Evolutionary conservation across 768 basidiomycete species (phyloP).

Genomic region (Podaxis pistillaris): DNA sequence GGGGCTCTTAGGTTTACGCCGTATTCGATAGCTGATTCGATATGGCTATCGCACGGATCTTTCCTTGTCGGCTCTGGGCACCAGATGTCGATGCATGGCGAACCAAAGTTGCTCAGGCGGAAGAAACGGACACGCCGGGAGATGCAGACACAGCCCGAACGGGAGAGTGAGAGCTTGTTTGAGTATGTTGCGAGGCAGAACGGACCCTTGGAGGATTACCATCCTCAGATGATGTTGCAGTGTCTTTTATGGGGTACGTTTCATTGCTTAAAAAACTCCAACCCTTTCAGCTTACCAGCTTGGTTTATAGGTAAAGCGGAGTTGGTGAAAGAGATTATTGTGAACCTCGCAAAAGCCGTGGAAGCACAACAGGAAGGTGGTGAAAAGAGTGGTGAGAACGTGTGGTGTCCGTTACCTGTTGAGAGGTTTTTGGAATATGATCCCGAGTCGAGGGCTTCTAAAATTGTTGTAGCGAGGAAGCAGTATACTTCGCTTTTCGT

Average conservation of each 20-base stretch:
- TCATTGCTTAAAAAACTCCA: background rate
- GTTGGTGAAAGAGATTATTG: slow-evolving; percentile 78
- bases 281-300: background rate
- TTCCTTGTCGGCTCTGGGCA: slow-evolving; percentile 82
- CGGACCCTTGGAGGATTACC: slow-evolving; percentile 87
- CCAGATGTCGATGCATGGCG: slow-evolving; percentile 79
- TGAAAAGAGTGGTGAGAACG: slow-evolving; percentile 14
- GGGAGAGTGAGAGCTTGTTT: slow-evolving; percentile 70
- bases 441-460: slow-evolving; percentile 9
- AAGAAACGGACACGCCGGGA: background rate
- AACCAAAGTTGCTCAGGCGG: slow-evolving; percentile 24
- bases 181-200: slow-evolving; percentile 81
- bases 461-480: slow-evolving; percentile 28
- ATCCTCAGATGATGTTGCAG: slow-evolving; percentile 91
- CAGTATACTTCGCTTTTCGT: slow-evolving; percentile 57
- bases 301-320: slow-evolving; percentile 69
- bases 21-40: slow-evolving; percentile 81
- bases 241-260: slow-evolving; percentile 86
- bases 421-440: slow-evolving; percentile 54
- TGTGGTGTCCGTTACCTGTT: slow-evolving; percentile 53
- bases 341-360: slow-evolving; percentile 54
- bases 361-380: slow-evolving; percentile 22
- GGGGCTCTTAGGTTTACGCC: slow-evolving; percentile 62
- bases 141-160: too few relatives aligned
- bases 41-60: slow-evolving; percentile 85